These are phyloP conservation scores for Erysimum cheiri DNA, from an alignment of 441 rosid species.

Conservation along the genomic window DNA sequence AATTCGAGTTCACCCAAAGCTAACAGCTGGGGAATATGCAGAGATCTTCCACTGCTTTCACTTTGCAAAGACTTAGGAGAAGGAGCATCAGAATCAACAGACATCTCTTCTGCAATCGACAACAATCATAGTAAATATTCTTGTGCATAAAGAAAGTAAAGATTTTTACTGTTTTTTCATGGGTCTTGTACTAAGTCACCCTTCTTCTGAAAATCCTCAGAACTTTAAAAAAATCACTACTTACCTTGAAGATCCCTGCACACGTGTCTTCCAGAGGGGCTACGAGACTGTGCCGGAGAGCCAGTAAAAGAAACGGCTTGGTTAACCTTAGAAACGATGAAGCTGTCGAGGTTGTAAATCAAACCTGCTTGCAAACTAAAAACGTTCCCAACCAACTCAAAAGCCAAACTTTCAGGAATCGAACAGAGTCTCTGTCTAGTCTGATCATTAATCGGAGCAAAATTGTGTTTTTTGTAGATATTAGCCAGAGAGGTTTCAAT, in stretches of 20 bases:
- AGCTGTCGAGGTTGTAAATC: slow-evolving; percentile 41
- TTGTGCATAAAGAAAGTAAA: neutral
- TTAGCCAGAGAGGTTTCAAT: slow-evolving; percentile 48
- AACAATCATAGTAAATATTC: slow-evolving; percentile 4
- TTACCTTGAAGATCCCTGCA: slow-evolving; percentile 29
- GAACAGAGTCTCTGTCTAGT: slow-evolving; percentile 49
- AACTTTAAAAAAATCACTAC: neutral
- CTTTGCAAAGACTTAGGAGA: slow-evolving; percentile 27
- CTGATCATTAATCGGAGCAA: slow-evolving; percentile 27
- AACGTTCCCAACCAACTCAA: slow-evolving; percentile 41
- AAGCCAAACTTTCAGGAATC: slow-evolving; percentile 51
- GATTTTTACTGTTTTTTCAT: neutral
- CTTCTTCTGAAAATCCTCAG: neutral
- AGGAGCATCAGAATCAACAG: slow-evolving; percentile 24
- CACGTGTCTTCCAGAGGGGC: neutral
- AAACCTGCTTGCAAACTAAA: neutral
- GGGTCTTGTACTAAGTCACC: neutral
- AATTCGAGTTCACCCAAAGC: slow-evolving; percentile 77
- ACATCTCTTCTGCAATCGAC: slow-evolving; percentile 31
- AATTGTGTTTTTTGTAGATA: slow-evolving; percentile 49
- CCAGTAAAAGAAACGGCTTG: neutral
- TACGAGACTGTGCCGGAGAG: slow-evolving; percentile 40
- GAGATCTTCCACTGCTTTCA: slow-evolving; percentile 26
- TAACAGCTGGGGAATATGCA: slow-evolving; percentile 46
- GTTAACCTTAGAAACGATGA: slow-evolving; percentile 9